Percentiles rank a stretch among this genome's conserved stretches.
Conservation (phyloP, 2,329 filamentous ascomycete species). For the Zarea fungicola region DNA sequence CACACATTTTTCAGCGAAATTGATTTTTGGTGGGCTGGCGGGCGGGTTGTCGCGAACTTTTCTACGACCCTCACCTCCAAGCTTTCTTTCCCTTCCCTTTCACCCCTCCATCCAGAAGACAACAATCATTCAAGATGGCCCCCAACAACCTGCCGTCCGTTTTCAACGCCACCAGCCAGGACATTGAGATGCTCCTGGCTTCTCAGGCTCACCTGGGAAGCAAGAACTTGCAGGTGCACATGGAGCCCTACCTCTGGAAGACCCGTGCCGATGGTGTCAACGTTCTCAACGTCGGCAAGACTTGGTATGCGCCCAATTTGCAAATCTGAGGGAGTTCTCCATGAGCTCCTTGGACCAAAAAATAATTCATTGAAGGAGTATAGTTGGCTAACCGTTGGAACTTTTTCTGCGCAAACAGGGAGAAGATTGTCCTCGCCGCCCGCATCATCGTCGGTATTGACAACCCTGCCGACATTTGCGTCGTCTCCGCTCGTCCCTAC, state of each 20-base stretch:
- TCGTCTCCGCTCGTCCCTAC: slow-evolving; percentile 99
- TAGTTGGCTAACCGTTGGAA: no score
- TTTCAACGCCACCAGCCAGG: slow-evolving; percentile 96
- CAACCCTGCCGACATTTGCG: slow-evolving; percentile 98
- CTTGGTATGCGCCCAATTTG: slow-evolving; percentile 63
- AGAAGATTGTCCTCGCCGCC: slow-evolving; percentile 98
- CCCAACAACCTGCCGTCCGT: slow-evolving; percentile 87
- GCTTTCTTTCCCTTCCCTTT: slow-evolving; percentile 21
- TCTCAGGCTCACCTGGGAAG: slow-evolving; percentile 94
- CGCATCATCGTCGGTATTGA: slow-evolving; percentile 98
- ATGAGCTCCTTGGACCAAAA: background rate
- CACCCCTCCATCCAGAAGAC: slow-evolving; percentile 29
- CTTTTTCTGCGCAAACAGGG: slow-evolving; percentile 63
- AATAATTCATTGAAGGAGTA: no score
- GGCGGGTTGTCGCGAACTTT: slow-evolving; percentile 37
- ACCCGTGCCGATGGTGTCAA: slow-evolving; percentile 98
- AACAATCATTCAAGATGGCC: slow-evolving; percentile 71
- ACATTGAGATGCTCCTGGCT: slow-evolving; percentile 99
- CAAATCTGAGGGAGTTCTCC: background rate
- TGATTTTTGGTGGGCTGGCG: slow-evolving; percentile 20
- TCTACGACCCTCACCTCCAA: slow-evolving; percentile 23
- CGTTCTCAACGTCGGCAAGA: slow-evolving; percentile 99
- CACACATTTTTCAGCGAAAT: slow-evolving; percentile 36
- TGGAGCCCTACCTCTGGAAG: slow-evolving; percentile 99
- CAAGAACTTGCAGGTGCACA: slow-evolving; percentile 99